Evolutionary conservation across 78 protist species (phyloP), one percentile per base, ranked within the genome.

Genomic region (Fonticula alba): DNA sequence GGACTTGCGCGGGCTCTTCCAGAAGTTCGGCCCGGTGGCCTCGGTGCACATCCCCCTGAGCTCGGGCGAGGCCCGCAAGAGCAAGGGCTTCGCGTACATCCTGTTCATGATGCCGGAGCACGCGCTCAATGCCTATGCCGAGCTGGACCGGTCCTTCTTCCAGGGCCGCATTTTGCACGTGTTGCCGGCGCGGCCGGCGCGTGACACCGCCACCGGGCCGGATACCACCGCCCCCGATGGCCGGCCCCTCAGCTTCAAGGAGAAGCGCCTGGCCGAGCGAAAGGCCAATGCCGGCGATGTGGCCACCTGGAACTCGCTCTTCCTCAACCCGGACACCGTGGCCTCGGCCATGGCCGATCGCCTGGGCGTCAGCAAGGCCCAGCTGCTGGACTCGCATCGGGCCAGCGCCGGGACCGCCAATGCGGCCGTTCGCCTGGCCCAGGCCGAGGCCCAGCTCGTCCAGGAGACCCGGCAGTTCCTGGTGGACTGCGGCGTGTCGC

Each of bases 271-370:
- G 38, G 38, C 27, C 10, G 41, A 71, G 62, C 29, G 17, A 35
- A 64, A 71, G 36, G 37, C 72, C 50, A 26, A 31, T 6, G 76
- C 80, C 15, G 82, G 66, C 3, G 19, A 37, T n/a, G 55, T 52
- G 27, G 60, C 61, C 73, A 82, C 76, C 69, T 94, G 96, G 96
- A 88, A 86, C 68, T n/a, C 94, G 13, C 37, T 84, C 7, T 90
- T 86, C 55, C 73, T 90, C 82, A 64, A 85, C 56, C 35, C 31
- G 27, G 87, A 84, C 73, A 73, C 97, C 1, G 88, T 88, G 1
- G 88, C 83, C 19, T 57, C 41, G 1, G 76, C 93, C 4, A 61
- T 86, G 60, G 77, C 96, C 15, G 64, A 51, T 32, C 19, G 71
- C 20, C 27, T 76, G 43, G 68, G 70, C 47, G 66, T 89, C 36